Evolutionary conservation across 495 filamentous ascomycete genomes (phyloP).

Genomic region (Hyaloscypha hepaticicola): DNA sequence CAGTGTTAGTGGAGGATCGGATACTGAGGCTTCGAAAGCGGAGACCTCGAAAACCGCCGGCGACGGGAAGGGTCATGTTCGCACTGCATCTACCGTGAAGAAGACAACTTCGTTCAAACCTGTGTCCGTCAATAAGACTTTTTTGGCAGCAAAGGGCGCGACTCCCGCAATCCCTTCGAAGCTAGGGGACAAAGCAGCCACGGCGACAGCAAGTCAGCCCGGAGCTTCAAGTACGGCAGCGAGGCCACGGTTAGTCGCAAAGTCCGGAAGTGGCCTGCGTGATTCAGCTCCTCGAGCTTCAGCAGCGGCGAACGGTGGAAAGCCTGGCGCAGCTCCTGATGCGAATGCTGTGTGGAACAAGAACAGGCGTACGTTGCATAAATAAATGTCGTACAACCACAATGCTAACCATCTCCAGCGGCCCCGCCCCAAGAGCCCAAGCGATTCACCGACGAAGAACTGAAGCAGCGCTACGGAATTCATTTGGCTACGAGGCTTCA

Average conservation of each 20-base stretch:
- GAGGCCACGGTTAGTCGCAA: slow-evolving; percentile 54
- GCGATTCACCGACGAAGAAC: slow-evolving; percentile 94
- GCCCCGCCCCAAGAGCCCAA: slow-evolving; percentile 78
- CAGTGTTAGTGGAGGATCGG: slow-evolving; percentile 64
- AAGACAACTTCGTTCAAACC: slow-evolving; percentile 89
- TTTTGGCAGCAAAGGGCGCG: slow-evolving; percentile 60
- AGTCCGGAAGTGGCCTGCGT: slow-evolving; percentile 49
- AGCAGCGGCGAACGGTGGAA: slow-evolving; percentile 54
- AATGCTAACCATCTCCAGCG: slow-evolving; percentile 51
- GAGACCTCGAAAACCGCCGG: slow-evolving; percentile 49
- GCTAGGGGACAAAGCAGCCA: slow-evolving; percentile 46
- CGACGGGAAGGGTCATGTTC: slow-evolving; percentile 58
- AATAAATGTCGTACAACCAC: slow-evolving; percentile 10
- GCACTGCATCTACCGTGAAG: slow-evolving; percentile 69
- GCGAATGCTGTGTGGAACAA: slow-evolving; percentile 92
- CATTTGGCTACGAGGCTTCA: slow-evolving; percentile 91
- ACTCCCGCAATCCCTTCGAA: slow-evolving; percentile 45
- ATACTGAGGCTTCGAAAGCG: slow-evolving; percentile 60
- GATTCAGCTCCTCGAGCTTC: slow-evolving; percentile 47
- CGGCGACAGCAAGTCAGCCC: slow-evolving; percentile 26
- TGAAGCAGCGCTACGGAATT: slow-evolving; percentile 93
- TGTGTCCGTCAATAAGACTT: slow-evolving; percentile 90
- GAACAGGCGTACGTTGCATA: slow-evolving; percentile 74
- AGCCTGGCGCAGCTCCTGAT: slow-evolving; percentile 53
- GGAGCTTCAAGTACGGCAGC: slow-evolving; percentile 39